Evolutionary conservation across 2,329 filamentous ascomycete genomes (phyloP), one percentile per base, ranked within the genome.

Genomic region (Teratosphaeriaceae sp.): DNA sequence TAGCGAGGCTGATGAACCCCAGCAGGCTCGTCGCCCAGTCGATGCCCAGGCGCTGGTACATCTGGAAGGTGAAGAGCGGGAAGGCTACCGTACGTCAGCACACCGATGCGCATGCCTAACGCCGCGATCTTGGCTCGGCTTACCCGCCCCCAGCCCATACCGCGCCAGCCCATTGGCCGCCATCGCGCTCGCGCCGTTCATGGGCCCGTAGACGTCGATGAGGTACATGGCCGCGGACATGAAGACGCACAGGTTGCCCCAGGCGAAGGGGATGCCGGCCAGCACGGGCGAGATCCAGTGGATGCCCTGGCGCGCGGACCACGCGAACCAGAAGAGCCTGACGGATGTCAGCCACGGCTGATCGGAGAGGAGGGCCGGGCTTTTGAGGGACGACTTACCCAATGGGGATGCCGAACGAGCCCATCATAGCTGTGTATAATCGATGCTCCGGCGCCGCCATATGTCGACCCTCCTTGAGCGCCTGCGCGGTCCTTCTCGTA

Each of bases 81-180:
- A 83, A 82, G 0, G 67, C 72, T 37, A 16, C 12, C 11, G 18
- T 11, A 11, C 9, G 30, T 34, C 30, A 34, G 30, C 30, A 27
- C 8, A 27, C 8, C 24, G 8, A 8, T 27, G 24, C 24, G n/a
- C n/a, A n/a, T n/a, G n/a, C n/a, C n/a, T n/a, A n/a, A n/a, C n/a
- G n/a, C n/a, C n/a, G n/a, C n/a, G n/a, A n/a, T n/a, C n/a, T n/a
- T n/a, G n/a, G n/a, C n/a, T n/a, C n/a, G n/a, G n/a, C 36, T 23
- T 18, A 39, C 37, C 24, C 27, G 38, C 38, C 7, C 38, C 75
- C 6, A 81, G 66, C 0, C 60, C 59, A 48, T 81, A 83, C 19
- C 79, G 62, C 1, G 74, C 64, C 9, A 83, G 62, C 1, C 73
- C 72, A 47, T 81, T 82, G 1, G 80, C 79, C 5, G 74, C 77